A percentile compares a stretch with the other conserved stretches of the same genome.
These are phyloP conservation scores for Lablab purpureus DNA, from an alignment of 306 rosid species.

Conservation along the genomic window DNA sequence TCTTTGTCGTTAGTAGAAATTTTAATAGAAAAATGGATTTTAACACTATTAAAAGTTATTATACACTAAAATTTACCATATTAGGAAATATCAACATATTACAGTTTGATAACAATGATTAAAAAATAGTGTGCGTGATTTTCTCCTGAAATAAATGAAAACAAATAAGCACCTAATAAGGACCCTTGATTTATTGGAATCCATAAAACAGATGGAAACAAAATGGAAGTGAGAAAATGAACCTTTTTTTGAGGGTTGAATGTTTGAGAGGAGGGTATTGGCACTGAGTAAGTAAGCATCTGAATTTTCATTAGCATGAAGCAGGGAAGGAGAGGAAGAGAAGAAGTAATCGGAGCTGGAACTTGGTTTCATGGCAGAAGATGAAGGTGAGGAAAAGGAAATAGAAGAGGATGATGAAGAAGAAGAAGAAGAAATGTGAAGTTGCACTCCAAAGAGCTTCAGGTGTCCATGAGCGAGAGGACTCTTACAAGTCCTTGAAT, in stretches of 20 bases:
- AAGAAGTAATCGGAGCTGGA: slow-evolving; percentile 62
- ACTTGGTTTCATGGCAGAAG: slow-evolving; percentile 56
- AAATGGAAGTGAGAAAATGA: not conserved
- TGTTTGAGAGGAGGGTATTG: slow-evolving; percentile 49
- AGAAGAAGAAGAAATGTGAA: slow-evolving; percentile 41
- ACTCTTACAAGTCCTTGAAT: slow-evolving; percentile 80
- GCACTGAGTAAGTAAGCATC: slow-evolving; percentile 53
- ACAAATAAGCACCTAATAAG: no score
- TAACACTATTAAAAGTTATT: no score
- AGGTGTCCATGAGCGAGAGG: slow-evolving; percentile 39
- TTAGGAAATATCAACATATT: no score
- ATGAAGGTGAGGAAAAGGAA: slow-evolving; percentile 30
- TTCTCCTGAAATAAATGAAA: not conserved
- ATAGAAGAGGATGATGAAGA: slow-evolving; percentile 1
- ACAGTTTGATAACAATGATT: not conserved
- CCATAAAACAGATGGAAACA: not conserved
- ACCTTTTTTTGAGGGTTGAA: slow-evolving; percentile 76
- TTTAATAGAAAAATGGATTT: no score
- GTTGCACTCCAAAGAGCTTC: slow-evolving; percentile 81
- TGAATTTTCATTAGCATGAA: slow-evolving; percentile 41
- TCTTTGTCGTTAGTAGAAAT: no score
- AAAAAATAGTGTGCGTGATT: not conserved
- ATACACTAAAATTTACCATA: no score
- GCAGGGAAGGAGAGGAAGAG: slow-evolving; percentile 47
- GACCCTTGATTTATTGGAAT: no score